A percentile compares a stretch with the other conserved stretches of the same genome.
Evolutionary conservation across 441 rosid species (phyloP).

Genomic region (Melastoma candidum): DNA sequence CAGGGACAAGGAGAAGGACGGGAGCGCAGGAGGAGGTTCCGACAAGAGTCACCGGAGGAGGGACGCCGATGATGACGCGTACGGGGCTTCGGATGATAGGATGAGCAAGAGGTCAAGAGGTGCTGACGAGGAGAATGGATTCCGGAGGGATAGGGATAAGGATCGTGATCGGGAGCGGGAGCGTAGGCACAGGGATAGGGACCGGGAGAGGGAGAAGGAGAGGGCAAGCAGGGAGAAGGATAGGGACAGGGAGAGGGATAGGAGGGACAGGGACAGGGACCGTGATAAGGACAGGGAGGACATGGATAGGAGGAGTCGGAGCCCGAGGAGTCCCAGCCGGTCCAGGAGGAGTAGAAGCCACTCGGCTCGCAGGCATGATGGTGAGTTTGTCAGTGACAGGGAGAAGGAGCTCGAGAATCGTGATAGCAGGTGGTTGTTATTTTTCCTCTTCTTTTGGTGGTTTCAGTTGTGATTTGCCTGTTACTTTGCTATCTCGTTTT

Average conservation of each 20-base stretch:
- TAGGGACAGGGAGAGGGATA: slow-evolving; percentile 18
- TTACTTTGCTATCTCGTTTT: background rate
- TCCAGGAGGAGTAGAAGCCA: no score
- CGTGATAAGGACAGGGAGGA: slow-evolving; percentile 55
- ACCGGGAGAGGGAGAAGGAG: slow-evolving; percentile 25
- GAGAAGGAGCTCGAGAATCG: slow-evolving; percentile 38
- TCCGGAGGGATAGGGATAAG: slow-evolving; percentile 31
- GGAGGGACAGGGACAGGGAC: slow-evolving; percentile 38
- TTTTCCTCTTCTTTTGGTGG: slow-evolving; percentile 9
- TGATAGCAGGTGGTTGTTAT: slow-evolving; percentile 76
- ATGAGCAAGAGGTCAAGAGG: slow-evolving; percentile 30
- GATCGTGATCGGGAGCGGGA: slow-evolving; percentile 28
- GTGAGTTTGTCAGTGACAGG: slow-evolving; percentile 42
- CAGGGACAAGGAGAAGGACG: slow-evolving; percentile 52
- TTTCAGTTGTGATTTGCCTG: background rate
- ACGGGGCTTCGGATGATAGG: slow-evolving; percentile 24
- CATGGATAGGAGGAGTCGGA: background rate
- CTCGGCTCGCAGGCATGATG: slow-evolving; percentile 37
- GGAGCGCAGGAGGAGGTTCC: slow-evolving; percentile 35
- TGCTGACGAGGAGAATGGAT: slow-evolving; percentile 41
- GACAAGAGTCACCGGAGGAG: slow-evolving; percentile 31
- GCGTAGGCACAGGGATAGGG: slow-evolving; percentile 11
- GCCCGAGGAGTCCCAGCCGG: no score
- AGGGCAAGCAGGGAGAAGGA: slow-evolving; percentile 23
- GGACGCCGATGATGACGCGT: slow-evolving; percentile 27